Evolutionary conservation across 1,284 basidiomycete genomes (phyloP).

Genomic region (Cutaneotrichosporon spelunceum): DNA sequence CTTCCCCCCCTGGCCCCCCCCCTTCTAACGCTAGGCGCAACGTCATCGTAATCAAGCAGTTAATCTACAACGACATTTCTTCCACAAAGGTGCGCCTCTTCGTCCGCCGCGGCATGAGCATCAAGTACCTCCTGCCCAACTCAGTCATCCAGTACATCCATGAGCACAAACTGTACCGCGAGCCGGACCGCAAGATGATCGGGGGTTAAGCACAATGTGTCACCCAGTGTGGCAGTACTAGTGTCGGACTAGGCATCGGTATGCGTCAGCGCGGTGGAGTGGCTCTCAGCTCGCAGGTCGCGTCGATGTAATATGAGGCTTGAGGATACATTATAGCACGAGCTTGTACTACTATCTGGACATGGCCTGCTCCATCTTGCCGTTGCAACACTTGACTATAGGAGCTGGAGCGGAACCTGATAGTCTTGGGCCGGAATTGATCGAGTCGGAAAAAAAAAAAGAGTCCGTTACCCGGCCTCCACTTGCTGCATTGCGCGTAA

Average conservation of each 20-base stretch:
- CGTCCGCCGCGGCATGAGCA: constrained; percentile 84
- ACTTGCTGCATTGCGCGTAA: not conserved
- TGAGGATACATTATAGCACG: not conserved
- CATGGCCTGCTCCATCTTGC: not conserved
- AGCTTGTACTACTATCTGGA: not conserved
- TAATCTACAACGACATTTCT: constrained; percentile 98
- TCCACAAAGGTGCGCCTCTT: constrained; percentile 90
- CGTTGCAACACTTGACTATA: not conserved
- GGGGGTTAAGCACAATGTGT: not conserved
- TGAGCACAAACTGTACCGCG: constrained; percentile 47
- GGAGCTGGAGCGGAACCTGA: not conserved
- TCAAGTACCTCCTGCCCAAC: constrained; percentile 86
- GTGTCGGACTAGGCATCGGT: not conserved
- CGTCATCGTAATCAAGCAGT: constrained; percentile 89
- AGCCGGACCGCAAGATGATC: constrained; percentile 25
- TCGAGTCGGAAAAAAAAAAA: constrained; percentile 8
- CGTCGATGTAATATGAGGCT: not conserved
- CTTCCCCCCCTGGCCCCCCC: too few species aligned
- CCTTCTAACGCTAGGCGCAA: constrained; percentile 57
- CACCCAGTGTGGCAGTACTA: not conserved
- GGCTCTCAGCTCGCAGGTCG: not conserved
- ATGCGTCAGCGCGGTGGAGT: too few species aligned
- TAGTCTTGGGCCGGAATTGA: not conserved
- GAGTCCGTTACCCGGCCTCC: not conserved
- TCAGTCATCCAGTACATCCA: constrained; percentile 95